phyloP scores from a whole-genome alignment of 2,329 filamentous ascomycete species.

The Monosporascus sp. region DNA sequence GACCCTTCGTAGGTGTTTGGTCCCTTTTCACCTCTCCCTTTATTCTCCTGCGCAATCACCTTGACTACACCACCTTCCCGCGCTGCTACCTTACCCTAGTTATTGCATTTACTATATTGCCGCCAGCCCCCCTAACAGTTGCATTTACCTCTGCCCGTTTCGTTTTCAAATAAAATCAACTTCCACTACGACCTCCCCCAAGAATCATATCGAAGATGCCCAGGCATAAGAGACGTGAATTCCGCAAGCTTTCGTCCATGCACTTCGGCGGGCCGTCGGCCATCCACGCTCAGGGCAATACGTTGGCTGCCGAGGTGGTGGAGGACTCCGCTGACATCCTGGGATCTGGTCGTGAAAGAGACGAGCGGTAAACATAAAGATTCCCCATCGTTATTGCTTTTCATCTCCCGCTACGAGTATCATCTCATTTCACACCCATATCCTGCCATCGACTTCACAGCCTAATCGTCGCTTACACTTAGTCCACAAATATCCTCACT shows the following conservation, averaged over 20 bases:
- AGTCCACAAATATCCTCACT: neutral
- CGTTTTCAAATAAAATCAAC: neutral
- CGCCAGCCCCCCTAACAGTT: neutral
- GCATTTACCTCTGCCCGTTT: neutral
- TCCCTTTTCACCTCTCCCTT: conserved; percentile 1
- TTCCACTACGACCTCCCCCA: too few species aligned
- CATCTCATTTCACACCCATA: neutral
- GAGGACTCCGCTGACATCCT: neutral
- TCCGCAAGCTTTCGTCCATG: neutral
- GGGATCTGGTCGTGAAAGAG: neutral
- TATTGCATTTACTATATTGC: neutral
- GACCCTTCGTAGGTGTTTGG: conserved; percentile 57
- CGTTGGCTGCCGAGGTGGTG: neutral
- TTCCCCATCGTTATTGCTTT: neutral
- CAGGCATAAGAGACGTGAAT: neutral
- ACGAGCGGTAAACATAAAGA: neutral
- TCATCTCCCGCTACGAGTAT: neutral
- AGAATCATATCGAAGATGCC: neutral
- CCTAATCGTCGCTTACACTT: too few species aligned
- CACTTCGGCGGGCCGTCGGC: neutral
- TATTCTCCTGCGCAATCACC: neutral
- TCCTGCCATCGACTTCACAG: neutral
- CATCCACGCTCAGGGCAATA: neutral
- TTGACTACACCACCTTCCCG: neutral
- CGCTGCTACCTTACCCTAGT: neutral